These are phyloP conservation scores for Suillus sp. DNA, from an alignment of 768 basidiomycete genomes.

Conservation along the genomic window DNA sequence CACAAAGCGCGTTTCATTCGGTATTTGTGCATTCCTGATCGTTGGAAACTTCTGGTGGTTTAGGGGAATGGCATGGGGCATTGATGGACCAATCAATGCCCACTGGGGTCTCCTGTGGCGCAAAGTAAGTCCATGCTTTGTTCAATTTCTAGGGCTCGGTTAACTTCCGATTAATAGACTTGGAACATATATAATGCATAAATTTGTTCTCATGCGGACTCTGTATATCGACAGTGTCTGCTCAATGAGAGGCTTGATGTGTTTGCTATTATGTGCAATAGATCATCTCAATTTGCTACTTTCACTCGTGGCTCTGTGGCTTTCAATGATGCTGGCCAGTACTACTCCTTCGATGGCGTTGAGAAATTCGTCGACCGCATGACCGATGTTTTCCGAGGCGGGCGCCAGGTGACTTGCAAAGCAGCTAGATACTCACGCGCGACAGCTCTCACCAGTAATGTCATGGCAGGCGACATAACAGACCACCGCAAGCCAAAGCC, in stretches of 20 bases:
- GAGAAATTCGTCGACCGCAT: neutral
- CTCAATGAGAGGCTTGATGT: neutral
- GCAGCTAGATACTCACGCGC: neutral
- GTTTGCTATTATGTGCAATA: constrained; percentile 1
- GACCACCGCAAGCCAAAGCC: neutral
- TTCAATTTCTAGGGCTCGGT: neutral
- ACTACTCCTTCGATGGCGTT: neutral
- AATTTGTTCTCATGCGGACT: constrained; percentile 9
- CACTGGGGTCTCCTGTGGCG: constrained; percentile 84
- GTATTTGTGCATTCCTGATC: constrained; percentile 56
- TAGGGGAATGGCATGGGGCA: constrained; percentile 84
- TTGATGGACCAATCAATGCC: constrained; percentile 83
- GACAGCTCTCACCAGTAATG: neutral
- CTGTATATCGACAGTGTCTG: neutral
- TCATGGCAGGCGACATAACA: neutral
- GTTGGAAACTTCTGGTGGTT: constrained; percentile 96
- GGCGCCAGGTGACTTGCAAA: neutral
- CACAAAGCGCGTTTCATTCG: constrained; percentile 76
- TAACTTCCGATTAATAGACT: constrained; percentile 22
- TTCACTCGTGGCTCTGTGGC: neutral
- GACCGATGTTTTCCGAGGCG: neutral
- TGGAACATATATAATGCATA: constrained; percentile 36
- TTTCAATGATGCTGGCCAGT: neutral
- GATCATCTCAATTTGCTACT: neutral
- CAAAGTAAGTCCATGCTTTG: constrained; percentile 40